A percentile compares a stretch with the other conserved stretches of the same genome.
phyloP scores from a whole-genome alignment of 345 rosid species.

The Camelina laxa region DNA sequence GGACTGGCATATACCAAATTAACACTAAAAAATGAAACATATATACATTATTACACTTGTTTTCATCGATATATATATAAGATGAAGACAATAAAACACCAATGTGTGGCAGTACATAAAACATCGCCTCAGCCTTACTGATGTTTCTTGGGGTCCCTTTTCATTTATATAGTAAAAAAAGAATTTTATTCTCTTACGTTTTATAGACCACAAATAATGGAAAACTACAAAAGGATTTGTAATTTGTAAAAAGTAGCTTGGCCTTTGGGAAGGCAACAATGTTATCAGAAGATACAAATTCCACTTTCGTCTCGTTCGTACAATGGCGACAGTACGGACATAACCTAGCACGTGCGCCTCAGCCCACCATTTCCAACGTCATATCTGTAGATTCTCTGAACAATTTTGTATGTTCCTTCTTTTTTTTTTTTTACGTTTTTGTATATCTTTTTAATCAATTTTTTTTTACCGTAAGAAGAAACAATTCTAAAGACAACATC shows the following conservation, averaged over 20 bases:
- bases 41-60: too few species aligned
- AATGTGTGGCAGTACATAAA: not conserved
- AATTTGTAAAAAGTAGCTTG: constrained; percentile 3
- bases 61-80: too few species aligned
- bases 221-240: not conserved
- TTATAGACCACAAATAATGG: not conserved
- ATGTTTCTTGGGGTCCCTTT: not conserved
- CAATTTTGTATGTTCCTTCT: not conserved
- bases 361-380: constrained; percentile 26
- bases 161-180: not conserved
- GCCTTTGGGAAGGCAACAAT: constrained; percentile 5
- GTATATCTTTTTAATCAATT: not conserved
- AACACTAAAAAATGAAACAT: too few species aligned
- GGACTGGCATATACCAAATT: too few species aligned
- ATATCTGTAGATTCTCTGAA: constrained; percentile 2
- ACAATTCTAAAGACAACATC: not conserved
- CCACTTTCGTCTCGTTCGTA: constrained; percentile 28
- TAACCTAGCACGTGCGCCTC: constrained; percentile 23
- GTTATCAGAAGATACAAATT: not conserved
- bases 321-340: constrained; percentile 11
- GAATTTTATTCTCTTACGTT: not conserved
- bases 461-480: constrained; percentile 5
- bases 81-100: not conserved
- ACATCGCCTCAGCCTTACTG: not conserved
- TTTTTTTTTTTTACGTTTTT: not conserved